Evolutionary conservation across 2,329 filamentous ascomycete genomes (phyloP), one percentile per base, ranked within the genome.

Genomic region (Camillea tinctor): DNA sequence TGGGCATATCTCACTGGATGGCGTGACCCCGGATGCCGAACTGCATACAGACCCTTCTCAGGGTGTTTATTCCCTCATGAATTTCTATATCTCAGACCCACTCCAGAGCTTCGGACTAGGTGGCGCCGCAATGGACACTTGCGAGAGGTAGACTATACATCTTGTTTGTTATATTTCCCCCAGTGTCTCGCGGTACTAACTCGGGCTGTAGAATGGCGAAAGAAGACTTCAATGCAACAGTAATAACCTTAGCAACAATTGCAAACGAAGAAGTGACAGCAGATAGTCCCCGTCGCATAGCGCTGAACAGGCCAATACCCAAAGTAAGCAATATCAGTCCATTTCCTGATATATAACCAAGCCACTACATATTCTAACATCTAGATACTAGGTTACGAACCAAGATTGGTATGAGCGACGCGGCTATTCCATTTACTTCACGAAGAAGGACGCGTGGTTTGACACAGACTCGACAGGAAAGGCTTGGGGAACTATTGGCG

Each of bases 1-100:
- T 21, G 73, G 73, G 3, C 73, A 75, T 52, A 71, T 74, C 40
- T 67, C 70, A 2, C 66, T 75, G 3, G 69, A 70, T 58, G 57
- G 52, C 3, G 61, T 66, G 24, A 61, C 67, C 7, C 36, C 60
- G 1, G 54, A 64, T 3, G 52, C 63, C 1, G 63, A 61, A 21
- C 55, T 71, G 3, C 9, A 36, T 17, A 68, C 67, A 0, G 61
- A 63, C 17, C 57, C 64, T 9, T 36, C 61, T 3, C 54, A 61
- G 5, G 69, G 68, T 8, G 21, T 69, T 24, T 60, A 70, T 52
- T 66, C 66, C 1, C 62, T 71, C 44, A 60, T 61, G 54, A 64
- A 63, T 9, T 70, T 71, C 54, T 71, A 69, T 26, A 62, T 71
- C 55, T 71, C 69, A 7, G 50, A 17, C 4, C 63, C 61, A 1